Evolutionary conservation across 192 early-diverging fungal species (phyloP), one percentile per base, ranked within the genome.

Genomic region (Allomyces javanicus): DNA sequence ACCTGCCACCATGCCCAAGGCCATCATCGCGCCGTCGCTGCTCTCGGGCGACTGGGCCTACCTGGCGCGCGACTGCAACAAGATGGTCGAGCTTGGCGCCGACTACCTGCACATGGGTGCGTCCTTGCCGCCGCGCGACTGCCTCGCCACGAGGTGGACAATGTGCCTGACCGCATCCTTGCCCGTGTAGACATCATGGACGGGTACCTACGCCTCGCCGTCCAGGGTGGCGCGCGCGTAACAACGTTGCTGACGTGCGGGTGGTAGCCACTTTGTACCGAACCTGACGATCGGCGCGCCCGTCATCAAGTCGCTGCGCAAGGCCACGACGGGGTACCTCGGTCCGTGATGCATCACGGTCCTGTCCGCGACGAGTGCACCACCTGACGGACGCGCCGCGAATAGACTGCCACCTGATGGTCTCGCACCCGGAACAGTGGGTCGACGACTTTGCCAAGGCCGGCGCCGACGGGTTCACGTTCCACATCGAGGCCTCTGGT

Each of bases 261-360:
- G 33, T 40, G 33, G 33, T 74, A 87, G 94, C 10, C 94, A 97
- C 71, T 97, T 97, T 78, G 94, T 97, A 12, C 94, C 94, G 64
- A 97, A 97, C 78, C 77, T 97, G 45, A 94, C 94, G 14, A 84
- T 94, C 17, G 94, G 94, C 14, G 89, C 93, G 5, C 94, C 94
- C 22, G 86, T 97, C 61, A 89, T 97, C 72, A 83, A 89, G 67
- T 78, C 81, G 63, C 76, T 97, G 55, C 81, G 90, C 61, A 86
- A 89, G 71, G 90, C 93, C 75, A 87, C 91, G 9, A 77, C 91
- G 55, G 90, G 83, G n/a, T 94, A 93, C 72, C 82, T 97, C 17
- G 86, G 86, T 86, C 77, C 64, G 50, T 61, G 24, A 22, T 44
- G n/a, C 43, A 62, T 64, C 26, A 24, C 33, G 7, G 33, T 40